A percentile compares a stretch with the other conserved stretches of the same genome.
phyloP scores from a whole-genome alignment of 2,329 filamentous ascomycete genomes.

The Massarina eburnea region DNA sequence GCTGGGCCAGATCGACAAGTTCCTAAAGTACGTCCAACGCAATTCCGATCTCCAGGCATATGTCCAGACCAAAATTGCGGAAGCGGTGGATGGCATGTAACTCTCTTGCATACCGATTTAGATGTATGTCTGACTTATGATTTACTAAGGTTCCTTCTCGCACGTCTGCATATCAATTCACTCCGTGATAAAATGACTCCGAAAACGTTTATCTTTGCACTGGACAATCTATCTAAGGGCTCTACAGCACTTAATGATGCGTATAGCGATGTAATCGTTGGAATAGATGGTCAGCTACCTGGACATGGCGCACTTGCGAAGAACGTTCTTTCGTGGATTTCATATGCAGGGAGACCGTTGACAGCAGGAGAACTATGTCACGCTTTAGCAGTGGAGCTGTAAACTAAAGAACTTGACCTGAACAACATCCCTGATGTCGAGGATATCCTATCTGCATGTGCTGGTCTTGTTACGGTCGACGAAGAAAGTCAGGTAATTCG shows the following conservation, averaged over 20 bases:
- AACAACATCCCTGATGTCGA: slow-evolving; percentile 11
- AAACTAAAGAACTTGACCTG: slow-evolving; percentile 2
- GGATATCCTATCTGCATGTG: slow-evolving; percentile 16
- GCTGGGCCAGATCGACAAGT: slow-evolving; percentile 9
- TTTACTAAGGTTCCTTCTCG: slow-evolving; percentile 11
- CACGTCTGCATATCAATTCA: slow-evolving; percentile 7
- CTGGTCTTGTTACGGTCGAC: slow-evolving; percentile 31
- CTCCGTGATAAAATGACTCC: slow-evolving; percentile 3
- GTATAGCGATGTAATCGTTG: slow-evolving; percentile 10
- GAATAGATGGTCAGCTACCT: slow-evolving; percentile 43
- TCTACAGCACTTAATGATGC: slow-evolving; percentile 4
- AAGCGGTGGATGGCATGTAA: slow-evolving; percentile 21
- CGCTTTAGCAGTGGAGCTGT: slow-evolving; percentile 7
- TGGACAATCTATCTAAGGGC: slow-evolving; percentile 2
- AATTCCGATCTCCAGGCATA: slow-evolving; percentile 4
- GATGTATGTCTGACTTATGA: slow-evolving; percentile 1
- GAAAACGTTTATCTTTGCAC: slow-evolving; percentile 3
- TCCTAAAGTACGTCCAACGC: slow-evolving; percentile 12
- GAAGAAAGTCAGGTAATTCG: slow-evolving; percentile 23
- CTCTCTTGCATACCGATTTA: slow-evolving; percentile 4
- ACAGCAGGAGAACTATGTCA: slow-evolving; percentile 16
- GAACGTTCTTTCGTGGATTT: slow-evolving; percentile 12
- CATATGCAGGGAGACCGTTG: slow-evolving; percentile 11
- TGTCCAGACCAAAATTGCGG: slow-evolving; percentile 15
- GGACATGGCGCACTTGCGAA: slow-evolving; percentile 41